phyloP scores from a whole-genome alignment of 768 basidiomycete genomes.

The Gymnopilus junonius region DNA sequence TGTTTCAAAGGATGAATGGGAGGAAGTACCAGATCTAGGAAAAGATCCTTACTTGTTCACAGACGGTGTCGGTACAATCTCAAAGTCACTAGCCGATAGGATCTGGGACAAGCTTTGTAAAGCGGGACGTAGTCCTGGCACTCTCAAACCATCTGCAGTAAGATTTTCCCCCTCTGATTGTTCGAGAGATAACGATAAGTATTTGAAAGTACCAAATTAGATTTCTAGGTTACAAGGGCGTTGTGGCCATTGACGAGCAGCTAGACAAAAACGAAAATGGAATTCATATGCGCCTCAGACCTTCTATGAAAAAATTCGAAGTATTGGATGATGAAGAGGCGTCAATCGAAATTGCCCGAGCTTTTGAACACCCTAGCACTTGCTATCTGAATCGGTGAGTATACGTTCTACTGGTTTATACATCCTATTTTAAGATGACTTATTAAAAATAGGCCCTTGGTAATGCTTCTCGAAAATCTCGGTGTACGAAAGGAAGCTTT shows the following conservation, averaged over 20 bases:
- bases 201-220: slow-evolving; percentile 73
- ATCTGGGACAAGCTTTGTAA: slow-evolving; percentile 64
- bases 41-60: slow-evolving; percentile 53
- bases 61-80: slow-evolving; percentile 84
- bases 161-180: slow-evolving; percentile 26
- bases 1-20: slow-evolving; percentile 63
- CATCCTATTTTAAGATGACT: not conserved
- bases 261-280: slow-evolving; percentile 48
- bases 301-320: slow-evolving; percentile 79
- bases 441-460: slow-evolving; percentile 54
- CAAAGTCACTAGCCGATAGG: slow-evolving; percentile 54
- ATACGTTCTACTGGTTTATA: not conserved
- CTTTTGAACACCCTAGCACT: slow-evolving; percentile 60
- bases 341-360: slow-evolving; percentile 74
- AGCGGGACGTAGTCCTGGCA: slow-evolving; percentile 39
- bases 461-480: slow-evolving; percentile 81
- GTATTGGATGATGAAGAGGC: slow-evolving; percentile 51
- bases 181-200: slow-evolving; percentile 5
- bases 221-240: slow-evolving; percentile 83
- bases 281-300: slow-evolving; percentile 69
- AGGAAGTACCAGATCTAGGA: slow-evolving; percentile 61
- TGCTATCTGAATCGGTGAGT: slow-evolving; percentile 76
- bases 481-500: slow-evolving; percentile 65
- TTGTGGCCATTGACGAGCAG: slow-evolving; percentile 68
- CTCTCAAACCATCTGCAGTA: slow-evolving; percentile 63